Percentiles rank a stretch among this genome's conserved stretches.
phyloP scores from a whole-genome alignment of 2,329 filamentous ascomycete genomes.

The Ophiostoma ulmi region DNA sequence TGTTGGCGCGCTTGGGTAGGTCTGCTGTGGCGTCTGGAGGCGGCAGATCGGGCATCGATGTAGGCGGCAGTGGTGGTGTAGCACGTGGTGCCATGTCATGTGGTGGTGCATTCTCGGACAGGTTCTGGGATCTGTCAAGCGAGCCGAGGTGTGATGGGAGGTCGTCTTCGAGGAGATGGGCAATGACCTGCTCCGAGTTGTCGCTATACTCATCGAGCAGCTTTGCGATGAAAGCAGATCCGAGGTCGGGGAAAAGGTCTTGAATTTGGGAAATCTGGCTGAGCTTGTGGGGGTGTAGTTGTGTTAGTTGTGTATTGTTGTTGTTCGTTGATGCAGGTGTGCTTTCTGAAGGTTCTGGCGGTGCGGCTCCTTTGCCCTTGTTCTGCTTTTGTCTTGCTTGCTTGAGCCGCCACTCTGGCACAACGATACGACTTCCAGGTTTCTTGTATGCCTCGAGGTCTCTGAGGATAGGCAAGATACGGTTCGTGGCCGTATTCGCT shows the following conservation, averaged over 20 bases:
- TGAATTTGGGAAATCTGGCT: conserved; percentile 85
- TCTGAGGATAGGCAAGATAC: conserved; percentile 56
- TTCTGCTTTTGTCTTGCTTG: conserved; percentile 40
- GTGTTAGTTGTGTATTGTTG: neutral
- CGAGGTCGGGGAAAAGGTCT: conserved; percentile 84
- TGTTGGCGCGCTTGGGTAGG: conserved; percentile 54
- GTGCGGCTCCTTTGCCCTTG: conserved; percentile 1
- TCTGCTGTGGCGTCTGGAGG: neutral
- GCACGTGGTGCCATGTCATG: conserved; percentile 50
- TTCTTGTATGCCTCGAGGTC: conserved; percentile 58
- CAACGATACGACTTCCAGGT: conserved; percentile 43
- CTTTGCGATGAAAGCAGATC: conserved; percentile 72
- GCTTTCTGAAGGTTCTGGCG: neutral
- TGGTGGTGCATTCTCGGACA: conserved; percentile 40
- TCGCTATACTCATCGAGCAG: conserved; percentile 75
- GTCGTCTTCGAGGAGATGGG: conserved; percentile 73
- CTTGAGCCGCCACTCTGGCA: conserved; percentile 46
- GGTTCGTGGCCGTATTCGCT: conserved; percentile 43
- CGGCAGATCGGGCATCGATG: conserved; percentile 26
- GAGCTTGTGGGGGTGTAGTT: conserved; percentile 71
- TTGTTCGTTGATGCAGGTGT: neutral
- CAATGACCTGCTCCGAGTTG: conserved; percentile 71
- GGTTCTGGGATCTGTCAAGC: conserved; percentile 59
- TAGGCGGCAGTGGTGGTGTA: conserved; percentile 52
- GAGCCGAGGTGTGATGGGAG: conserved; percentile 62